Evolutionary conservation across 208 protist species (phyloP).

Genomic region (Sergeia podlipaevii): DNA sequence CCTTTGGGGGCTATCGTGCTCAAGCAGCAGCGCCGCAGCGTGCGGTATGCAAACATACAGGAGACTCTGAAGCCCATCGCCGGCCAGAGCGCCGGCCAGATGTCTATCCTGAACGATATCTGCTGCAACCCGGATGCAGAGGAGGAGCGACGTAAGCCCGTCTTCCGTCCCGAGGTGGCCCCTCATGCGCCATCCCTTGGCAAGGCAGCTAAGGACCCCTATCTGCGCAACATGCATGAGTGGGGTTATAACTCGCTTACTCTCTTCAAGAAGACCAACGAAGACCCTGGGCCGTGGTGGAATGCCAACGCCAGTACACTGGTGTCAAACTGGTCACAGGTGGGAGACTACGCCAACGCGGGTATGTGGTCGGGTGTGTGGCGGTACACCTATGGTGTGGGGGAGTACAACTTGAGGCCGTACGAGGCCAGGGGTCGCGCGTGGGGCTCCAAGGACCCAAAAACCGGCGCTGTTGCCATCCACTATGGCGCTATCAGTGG

Average conservation of each 20-base stretch:
- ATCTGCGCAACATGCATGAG: constrained; percentile 72
- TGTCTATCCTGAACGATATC: constrained; percentile 83
- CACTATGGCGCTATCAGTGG: constrained; percentile 35
- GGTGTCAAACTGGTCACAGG: constrained; percentile 80
- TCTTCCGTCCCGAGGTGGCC: constrained; percentile 69
- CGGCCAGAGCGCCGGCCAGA: constrained; percentile 77
- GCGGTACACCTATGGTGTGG: constrained; percentile 86
- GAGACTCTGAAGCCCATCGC: constrained; percentile 72
- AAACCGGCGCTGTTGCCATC: constrained; percentile 55
- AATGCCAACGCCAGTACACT: constrained; percentile 86
- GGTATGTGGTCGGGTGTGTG: constrained; percentile 89
- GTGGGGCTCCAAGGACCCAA: constrained; percentile 59
- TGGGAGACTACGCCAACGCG: constrained; percentile 86
- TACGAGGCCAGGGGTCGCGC: constrained; percentile 66
- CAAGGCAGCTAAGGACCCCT: constrained; percentile 11
- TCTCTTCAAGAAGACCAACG: constrained; percentile 84
- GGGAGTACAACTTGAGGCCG: constrained; percentile 86
- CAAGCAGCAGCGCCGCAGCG: constrained; percentile 25
- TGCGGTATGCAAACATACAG: constrained; percentile 80
- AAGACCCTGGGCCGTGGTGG: constrained; percentile 87
- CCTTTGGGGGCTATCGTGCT: constrained; percentile 1
- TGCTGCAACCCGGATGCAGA: constrained; percentile 84
- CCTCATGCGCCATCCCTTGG: constrained; percentile 15
- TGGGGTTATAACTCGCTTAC: constrained; percentile 89
- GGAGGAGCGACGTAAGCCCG: constrained; percentile 79